Conservation (phyloP, 768 basidiomycete species). For the Tylopilus rubrobrunneus region DNA sequence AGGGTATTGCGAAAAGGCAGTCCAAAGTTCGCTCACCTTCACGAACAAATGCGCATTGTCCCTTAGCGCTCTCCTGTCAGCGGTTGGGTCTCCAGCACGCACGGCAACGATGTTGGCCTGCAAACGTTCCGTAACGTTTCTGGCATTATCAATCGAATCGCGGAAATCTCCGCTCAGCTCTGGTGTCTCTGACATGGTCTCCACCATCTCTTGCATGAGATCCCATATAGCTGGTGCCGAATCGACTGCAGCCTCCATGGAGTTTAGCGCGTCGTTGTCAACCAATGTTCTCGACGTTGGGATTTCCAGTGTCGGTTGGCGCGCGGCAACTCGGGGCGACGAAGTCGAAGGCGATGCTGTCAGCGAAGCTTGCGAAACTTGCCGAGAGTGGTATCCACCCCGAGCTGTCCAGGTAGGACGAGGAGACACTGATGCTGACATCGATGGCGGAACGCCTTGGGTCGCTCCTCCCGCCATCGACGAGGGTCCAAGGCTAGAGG, state of each 20-base stretch:
- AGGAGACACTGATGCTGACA: constrained; percentile 13
- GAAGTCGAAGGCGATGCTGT: constrained; percentile 38
- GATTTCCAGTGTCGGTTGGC: constrained; percentile 41
- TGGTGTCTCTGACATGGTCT: constrained; percentile 50
- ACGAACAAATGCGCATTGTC: constrained; percentile 80
- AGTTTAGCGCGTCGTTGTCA: constrained; percentile 74
- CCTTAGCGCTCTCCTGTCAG: constrained; percentile 59
- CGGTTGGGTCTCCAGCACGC: constrained; percentile 50
- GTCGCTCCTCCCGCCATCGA: constrained; percentile 2
- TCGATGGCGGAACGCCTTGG: constrained; percentile 2
- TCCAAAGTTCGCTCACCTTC: constrained; percentile 48
- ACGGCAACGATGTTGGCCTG: constrained; percentile 54
- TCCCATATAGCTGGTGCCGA: constrained; percentile 81
- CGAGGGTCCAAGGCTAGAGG: constrained; percentile 15
- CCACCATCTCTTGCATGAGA: constrained; percentile 70
- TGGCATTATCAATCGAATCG: constrained; percentile 57
- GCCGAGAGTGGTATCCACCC: constrained; percentile 36
- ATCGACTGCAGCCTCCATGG: constrained; percentile 74
- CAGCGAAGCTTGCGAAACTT: constrained; percentile 42
- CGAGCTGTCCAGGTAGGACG: constrained; percentile 10
- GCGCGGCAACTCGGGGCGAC: constrained; percentile 23
- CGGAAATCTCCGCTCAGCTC: constrained; percentile 42
- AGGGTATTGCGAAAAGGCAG: not conserved
- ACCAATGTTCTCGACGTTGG: constrained; percentile 60
- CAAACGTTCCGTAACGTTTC: constrained; percentile 60